Conservation (phyloP, 2,329 filamentous ascomycete genomes). For the Dichotomopilus funicola region DNA sequence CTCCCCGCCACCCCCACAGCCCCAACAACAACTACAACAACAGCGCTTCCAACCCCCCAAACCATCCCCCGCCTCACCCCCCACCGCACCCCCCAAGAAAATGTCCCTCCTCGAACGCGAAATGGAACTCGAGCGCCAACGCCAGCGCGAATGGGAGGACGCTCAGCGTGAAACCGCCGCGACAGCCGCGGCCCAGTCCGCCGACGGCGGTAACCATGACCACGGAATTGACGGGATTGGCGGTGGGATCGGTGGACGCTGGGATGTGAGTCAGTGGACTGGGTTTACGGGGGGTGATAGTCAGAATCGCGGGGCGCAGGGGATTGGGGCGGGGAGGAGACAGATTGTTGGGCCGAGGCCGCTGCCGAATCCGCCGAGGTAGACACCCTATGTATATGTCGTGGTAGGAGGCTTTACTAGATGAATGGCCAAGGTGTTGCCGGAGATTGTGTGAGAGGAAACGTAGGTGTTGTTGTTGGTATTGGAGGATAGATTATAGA, state of each 20-base stretch:
- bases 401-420: too few species aligned
- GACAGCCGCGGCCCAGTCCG: conserved; percentile 40
- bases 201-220: conserved; percentile 22
- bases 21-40: conserved; percentile 37
- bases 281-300: conserved; percentile 70
- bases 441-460: too few species aligned
- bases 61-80: neutral
- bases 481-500: too few species aligned
- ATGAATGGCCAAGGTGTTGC: too few species aligned
- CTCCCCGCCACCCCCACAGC: conserved; percentile 48
- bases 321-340: conserved; percentile 63
- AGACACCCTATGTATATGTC: neutral
- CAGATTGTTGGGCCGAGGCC: conserved; percentile 76
- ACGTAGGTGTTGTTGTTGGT: too few species aligned
- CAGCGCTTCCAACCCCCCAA: conserved; percentile 9
- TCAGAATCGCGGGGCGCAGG: conserved; percentile 60
- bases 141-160: conserved; percentile 75
- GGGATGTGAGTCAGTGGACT: conserved; percentile 71
- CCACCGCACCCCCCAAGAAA: conserved; percentile 44
- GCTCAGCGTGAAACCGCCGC: conserved; percentile 60
- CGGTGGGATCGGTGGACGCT: conserved; percentile 60
- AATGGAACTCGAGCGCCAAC: conserved; percentile 72
- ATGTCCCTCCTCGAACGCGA: conserved; percentile 69
- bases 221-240: conserved; percentile 56
- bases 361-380: conserved; percentile 36